These are phyloP conservation scores for Malassezia sp. DNA, from an alignment of 1,284 basidiomycete species.

Conservation along the genomic window DNA sequence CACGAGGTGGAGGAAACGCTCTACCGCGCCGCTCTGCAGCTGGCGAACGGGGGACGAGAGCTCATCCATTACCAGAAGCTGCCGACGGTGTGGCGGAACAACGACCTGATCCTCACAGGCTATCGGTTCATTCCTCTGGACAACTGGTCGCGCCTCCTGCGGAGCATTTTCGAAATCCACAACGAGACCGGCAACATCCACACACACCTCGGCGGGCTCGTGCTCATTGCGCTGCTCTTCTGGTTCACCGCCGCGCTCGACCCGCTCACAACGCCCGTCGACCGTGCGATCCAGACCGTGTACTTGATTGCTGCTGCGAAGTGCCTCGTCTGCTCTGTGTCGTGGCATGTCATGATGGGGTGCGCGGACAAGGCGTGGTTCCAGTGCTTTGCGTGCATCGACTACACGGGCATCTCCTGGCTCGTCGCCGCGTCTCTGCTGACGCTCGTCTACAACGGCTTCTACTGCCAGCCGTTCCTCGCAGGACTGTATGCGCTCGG, in stretches of 20 bases:
- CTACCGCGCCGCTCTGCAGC: slow-evolving; percentile 32
- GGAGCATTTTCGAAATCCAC: slow-evolving; percentile 42
- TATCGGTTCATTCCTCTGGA: slow-evolving; percentile 44
- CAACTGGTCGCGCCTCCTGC: slow-evolving; percentile 29
- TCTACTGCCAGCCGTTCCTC: slow-evolving; percentile 45
- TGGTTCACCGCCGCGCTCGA: slow-evolving; percentile 39
- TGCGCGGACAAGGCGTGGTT: slow-evolving; percentile 40
- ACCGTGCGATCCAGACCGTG: slow-evolving; percentile 39
- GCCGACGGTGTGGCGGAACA: slow-evolving; percentile 42
- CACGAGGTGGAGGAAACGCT: slow-evolving; percentile 37
- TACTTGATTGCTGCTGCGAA: slow-evolving; percentile 44
- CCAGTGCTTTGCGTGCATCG: slow-evolving; percentile 41
- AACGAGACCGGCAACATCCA: slow-evolving; percentile 47
- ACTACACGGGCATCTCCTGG: slow-evolving; percentile 45
- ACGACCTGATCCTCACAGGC: slow-evolving; percentile 41
- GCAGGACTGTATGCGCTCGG: slow-evolving; percentile 36
- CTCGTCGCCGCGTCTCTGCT: slow-evolving; percentile 42
- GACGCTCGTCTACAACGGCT: slow-evolving; percentile 43
- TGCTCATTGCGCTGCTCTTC: slow-evolving; percentile 34
- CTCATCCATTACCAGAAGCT: slow-evolving; percentile 37
- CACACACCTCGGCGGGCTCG: slow-evolving; percentile 38
- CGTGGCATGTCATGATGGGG: slow-evolving; percentile 46
- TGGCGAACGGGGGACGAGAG: slow-evolving; percentile 33
- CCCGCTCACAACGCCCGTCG: slow-evolving; percentile 38
- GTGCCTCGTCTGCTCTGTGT: slow-evolving; percentile 37